phyloP scores from a whole-genome alignment of 768 basidiomycete species.

The Serpula lacrymans region DNA sequence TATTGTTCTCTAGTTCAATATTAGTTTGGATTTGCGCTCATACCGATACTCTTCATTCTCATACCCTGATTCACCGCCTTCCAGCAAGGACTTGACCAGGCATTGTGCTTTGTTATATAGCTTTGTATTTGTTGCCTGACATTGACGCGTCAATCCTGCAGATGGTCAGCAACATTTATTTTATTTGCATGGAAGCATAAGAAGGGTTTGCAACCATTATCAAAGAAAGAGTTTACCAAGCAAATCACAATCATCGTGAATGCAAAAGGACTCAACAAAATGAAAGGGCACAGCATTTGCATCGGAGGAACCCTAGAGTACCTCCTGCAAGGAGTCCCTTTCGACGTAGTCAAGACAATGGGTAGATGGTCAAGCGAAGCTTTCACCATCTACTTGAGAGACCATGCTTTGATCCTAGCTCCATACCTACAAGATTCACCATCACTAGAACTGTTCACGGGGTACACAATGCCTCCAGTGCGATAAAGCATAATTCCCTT shows the following conservation, averaged over 20 bases:
- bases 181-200: constrained; percentile 26
- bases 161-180: constrained; percentile 17
- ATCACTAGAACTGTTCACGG: not conserved
- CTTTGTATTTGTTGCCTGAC: no score
- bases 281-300: constrained; percentile 16
- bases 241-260: constrained; percentile 11
- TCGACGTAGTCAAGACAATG: constrained; percentile 15
- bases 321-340: constrained; percentile 10
- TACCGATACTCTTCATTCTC: no score
- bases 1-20: no score
- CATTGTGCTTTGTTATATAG: no score
- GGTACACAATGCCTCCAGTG: no score
- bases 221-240: constrained; percentile 22
- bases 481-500: no score
- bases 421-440: constrained; percentile 15
- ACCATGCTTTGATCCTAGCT: constrained; percentile 13
- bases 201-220: constrained; percentile 19
- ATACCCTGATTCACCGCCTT: no score
- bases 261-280: constrained; percentile 5
- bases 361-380: constrained; percentile 22
- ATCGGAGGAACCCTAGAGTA: constrained; percentile 18
- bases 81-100: no score
- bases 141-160: constrained; percentile 27
- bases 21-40: no score
- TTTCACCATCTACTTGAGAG: constrained; percentile 19